A percentile compares a stretch with the other conserved stretches of the same genome.
Conservation (phyloP, 2,329 filamentous ascomycete genomes). For the Hypoxylon sp. region DNA sequence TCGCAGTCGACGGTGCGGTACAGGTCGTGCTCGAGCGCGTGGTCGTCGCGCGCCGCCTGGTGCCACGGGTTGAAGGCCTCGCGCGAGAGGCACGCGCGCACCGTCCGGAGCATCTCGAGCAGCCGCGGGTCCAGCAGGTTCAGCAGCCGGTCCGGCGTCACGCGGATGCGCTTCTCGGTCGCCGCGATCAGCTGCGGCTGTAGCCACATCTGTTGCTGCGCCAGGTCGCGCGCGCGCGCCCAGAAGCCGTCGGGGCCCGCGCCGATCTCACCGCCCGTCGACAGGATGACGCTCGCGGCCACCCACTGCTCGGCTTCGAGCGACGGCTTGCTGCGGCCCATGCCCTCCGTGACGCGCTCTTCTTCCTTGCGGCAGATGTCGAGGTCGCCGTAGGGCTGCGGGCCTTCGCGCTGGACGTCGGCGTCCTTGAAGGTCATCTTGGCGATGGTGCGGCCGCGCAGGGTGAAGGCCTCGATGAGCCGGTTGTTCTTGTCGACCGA, state of each 20-base stretch:
- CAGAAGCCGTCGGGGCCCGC: neutral
- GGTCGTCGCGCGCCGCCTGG: neutral
- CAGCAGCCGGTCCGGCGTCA: neutral
- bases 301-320: neutral
- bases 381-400: neutral
- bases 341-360: neutral
- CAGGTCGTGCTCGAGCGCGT: neutral
- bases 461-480: neutral
- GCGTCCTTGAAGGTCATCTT: slow-evolving; percentile 11
- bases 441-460: neutral
- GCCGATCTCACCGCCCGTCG: neutral
- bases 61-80: neutral
- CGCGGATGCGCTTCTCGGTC: neutral
- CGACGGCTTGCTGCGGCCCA: neutral
- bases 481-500: neutral
- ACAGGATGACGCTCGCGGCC: neutral
- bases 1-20: neutral
- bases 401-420: neutral
- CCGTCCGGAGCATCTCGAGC: neutral
- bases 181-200: neutral
- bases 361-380: neutral
- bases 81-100: neutral
- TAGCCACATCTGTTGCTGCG: slow-evolving; percentile 1
- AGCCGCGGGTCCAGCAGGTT: neutral
- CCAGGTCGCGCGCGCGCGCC: neutral